Base-by-base conservation (phyloP, 306 rosid genomes). In the Lupinus albus region DNA sequence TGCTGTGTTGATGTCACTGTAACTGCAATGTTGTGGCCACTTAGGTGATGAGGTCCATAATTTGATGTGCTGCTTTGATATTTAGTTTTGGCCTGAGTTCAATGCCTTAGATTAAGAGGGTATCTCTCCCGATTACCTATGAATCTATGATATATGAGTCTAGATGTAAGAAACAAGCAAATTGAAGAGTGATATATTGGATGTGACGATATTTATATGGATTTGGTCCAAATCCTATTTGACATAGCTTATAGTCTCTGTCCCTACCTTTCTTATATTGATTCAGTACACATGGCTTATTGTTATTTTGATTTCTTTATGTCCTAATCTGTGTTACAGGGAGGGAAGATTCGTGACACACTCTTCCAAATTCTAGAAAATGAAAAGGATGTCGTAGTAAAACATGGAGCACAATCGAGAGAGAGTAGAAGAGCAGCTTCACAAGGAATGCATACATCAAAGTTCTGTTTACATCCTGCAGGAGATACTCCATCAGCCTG, bases 401-500 rank as follows among this genome's bases (percentile, higher is more conserved):
- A 88, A 66, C 99, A 93, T 67, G 99, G 99, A 76, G 79, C 95
- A 30, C 99, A 90, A 60, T 93, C 97, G 58, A 84, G 94, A 76
- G 97, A 86, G 82, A 88, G 87, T 79, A 73, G 97, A 35, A 82
- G 97, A 21, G 97, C 84, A 50, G 99, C 99, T 77, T 76, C 96
- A 5, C 91, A 61, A 25, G 99, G 99, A 77, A 92, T 92, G 98
- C 99, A 93, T 71, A 71, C 87, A 20, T 93, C 97, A 4, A 90
- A 85, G 71, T 93, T 93, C 77, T 93, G 99, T 76, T 84, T 93
- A 63, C 87, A 93, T 81, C 99, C 97, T 11, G 97, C 99, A 14
- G 99, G 99, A 46, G 99, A 93, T 78, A 93, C 99, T 61, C 99
- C 99, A 44, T 93, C 99, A 21, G 97, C 97, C 9, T 93, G 99